These are phyloP conservation scores for Aureobasidium vineae DNA, from an alignment of 2,329 filamentous ascomycete genomes.

Conservation along the genomic window DNA sequence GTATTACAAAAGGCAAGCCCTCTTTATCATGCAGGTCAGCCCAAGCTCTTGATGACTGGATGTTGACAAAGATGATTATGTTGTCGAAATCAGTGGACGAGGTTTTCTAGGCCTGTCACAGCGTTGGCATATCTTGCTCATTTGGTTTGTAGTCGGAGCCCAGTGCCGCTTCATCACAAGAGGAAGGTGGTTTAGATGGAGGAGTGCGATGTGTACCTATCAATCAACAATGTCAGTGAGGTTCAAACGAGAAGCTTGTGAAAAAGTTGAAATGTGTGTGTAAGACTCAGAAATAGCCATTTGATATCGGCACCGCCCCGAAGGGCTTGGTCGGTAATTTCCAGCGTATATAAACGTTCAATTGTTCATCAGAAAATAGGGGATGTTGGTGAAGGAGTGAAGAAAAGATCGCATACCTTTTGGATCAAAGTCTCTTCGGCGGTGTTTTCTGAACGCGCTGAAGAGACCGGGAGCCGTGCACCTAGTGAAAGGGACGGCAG, in stretches of 20 bases:
- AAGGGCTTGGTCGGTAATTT: conserved; percentile 90
- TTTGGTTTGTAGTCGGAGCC: conserved; percentile 30
- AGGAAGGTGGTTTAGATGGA: neutral
- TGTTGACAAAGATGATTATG: conserved; percentile 6
- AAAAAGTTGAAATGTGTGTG: conserved; percentile 16
- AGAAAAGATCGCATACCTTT: conserved; percentile 9
- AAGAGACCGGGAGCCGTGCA: neutral
- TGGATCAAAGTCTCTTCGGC: neutral
- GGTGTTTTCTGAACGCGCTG: neutral
- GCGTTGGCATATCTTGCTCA: conserved; percentile 33
- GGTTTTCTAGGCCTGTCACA: conserved; percentile 48
- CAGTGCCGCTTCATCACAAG: conserved; percentile 33
- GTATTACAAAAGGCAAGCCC: conserved; percentile 15
- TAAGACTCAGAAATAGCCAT: conserved; percentile 77
- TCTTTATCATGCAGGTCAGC: conserved; percentile 21
- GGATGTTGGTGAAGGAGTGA: neutral
- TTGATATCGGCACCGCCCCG: conserved; percentile 72
- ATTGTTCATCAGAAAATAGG: conserved; percentile 37
- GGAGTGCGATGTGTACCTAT: conserved; percentile 25
- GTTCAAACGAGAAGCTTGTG: conserved; percentile 1
- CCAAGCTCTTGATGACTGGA: conserved; percentile 16
- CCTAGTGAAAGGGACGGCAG: conserved; percentile 22
- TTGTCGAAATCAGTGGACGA: conserved; percentile 41
- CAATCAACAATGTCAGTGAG: conserved; percentile 24
- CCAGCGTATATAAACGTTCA: conserved; percentile 78